Evolutionary conservation across 345 rosid species (phyloP), one percentile per base, ranked within the genome.

Genomic region (Dipteronia sinensis): DNA sequence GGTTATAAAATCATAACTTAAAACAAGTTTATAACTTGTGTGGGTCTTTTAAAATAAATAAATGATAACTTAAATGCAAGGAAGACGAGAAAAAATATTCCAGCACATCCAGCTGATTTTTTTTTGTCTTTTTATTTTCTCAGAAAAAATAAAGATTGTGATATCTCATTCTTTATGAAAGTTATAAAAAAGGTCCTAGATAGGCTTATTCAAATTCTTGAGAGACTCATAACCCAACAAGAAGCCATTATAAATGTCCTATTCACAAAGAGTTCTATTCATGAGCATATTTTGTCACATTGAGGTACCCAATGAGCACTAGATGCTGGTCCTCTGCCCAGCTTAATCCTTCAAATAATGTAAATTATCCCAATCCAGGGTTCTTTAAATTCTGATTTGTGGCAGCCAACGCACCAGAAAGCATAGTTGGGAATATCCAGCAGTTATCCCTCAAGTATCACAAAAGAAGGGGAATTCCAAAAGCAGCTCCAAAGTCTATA

Each of bases 261-360:
- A 38, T 31, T 72, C 74, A 71, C 3, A n/a, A 40, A 71, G 42
- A 25, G 74, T 56, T 40, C 74, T 25, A 71, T 13, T 11, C 17
- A 55, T 55, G 27, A 55, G 47, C 46, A 71, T 31, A 34, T 49
- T 56, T 58, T 72, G 13, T 34, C 53, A 34, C 42, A 58, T 4
- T 20, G 65, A 25, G 25, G 15, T 13, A 72, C 46, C 17, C 44
- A n/a, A 58, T 58, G 75, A 59, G 53, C n/a, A 72, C 23, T 31
- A 25, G 12, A 15, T 69, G 74, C 62, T 16, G 23, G 25, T 59
- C n/a, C 58, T 53, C 58, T 53, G 20, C n/a, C 58, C 58, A 13
- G 58, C 58, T 53, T 53, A 11, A 12, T 53, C 58, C n/a, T 53
- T 3, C 58, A 53, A 46, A 53, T 53, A 53, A 53, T 17, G 58